These are phyloP conservation scores for Fusarium equiseti DNA, from an alignment of 2,329 filamentous ascomycete genomes.

Conservation along the genomic window DNA sequence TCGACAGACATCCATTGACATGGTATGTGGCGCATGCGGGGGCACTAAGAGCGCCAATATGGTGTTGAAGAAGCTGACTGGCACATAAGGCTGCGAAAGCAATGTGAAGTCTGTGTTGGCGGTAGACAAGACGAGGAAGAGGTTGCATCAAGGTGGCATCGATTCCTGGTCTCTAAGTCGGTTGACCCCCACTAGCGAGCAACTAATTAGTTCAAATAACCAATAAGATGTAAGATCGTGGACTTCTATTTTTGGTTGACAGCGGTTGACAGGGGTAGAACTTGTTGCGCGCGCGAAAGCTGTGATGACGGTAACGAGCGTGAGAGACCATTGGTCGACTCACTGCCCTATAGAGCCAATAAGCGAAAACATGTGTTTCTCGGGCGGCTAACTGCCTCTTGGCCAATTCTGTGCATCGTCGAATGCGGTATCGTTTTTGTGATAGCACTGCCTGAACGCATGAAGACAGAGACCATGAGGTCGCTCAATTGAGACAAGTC, in stretches of 20 bases:
- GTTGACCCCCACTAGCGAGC: constrained; percentile 41
- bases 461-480: constrained; percentile 40
- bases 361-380: constrained; percentile 26
- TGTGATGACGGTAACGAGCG: constrained; percentile 33
- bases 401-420: constrained; percentile 29
- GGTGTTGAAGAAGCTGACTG: constrained; percentile 41
- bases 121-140: constrained; percentile 34
- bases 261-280: constrained; percentile 41
- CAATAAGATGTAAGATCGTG: constrained; percentile 50
- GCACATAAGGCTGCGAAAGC: constrained; percentile 36
- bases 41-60: constrained; percentile 34
- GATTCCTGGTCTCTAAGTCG: constrained; percentile 37
- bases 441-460: constrained; percentile 42
- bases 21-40: constrained; percentile 29
- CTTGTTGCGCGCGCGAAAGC: constrained; percentile 56
- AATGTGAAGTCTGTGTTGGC: constrained; percentile 40
- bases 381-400: constrained; percentile 47
- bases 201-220: constrained; percentile 35
- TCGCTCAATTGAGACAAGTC: constrained; percentile 43
- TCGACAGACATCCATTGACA: constrained; percentile 29
- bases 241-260: constrained; percentile 54
- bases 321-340: constrained; percentile 47
- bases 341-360: constrained; percentile 37
- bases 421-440: constrained; percentile 34
- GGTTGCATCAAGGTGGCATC: constrained; percentile 43